Conservation (phyloP, 768 basidiomycete genomes). For the Kwoniella dejecticola region DNA sequence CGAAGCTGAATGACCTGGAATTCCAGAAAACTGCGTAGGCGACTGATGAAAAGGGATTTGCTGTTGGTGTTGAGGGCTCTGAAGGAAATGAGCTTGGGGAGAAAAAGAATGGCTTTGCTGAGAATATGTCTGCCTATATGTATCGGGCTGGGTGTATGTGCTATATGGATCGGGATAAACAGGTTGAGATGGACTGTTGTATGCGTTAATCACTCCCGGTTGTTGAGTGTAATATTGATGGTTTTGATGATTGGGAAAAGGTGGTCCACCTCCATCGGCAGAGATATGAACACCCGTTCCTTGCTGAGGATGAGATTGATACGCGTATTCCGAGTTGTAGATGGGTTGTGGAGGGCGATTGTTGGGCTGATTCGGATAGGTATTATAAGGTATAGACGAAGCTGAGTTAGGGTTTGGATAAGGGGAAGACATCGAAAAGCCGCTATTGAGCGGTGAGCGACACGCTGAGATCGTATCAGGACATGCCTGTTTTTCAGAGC, state of each 20-base stretch:
- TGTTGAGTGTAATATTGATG: constrained; percentile 1
- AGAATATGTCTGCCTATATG: not conserved
- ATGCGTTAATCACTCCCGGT: constrained; percentile 5
- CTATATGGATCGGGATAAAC: not conserved
- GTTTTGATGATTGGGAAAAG: not conserved
- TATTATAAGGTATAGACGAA: constrained; percentile 15
- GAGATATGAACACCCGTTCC: not conserved
- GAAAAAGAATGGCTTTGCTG: not conserved
- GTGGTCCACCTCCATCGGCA: constrained; percentile 1
- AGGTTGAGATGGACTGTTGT: not conserved
- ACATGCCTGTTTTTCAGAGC: not conserved
- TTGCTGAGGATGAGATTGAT: not conserved
- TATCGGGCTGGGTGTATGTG: not conserved
- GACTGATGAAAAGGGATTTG: not conserved
- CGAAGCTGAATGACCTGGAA: not conserved
- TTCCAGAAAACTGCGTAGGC: not conserved
- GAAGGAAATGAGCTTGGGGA: not conserved
- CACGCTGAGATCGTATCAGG: not conserved
- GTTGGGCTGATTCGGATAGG: not conserved
- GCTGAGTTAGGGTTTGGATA: constrained; percentile 1
- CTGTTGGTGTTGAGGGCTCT: not conserved
- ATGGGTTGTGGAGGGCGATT: constrained; percentile 1
- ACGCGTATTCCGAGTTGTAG: not conserved
- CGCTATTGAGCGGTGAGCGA: not conserved
- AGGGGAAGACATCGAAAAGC: constrained; percentile 18